Conservation (phyloP, 2,329 filamentous ascomycete species). For the Paracamarosporium sp. region DNA sequence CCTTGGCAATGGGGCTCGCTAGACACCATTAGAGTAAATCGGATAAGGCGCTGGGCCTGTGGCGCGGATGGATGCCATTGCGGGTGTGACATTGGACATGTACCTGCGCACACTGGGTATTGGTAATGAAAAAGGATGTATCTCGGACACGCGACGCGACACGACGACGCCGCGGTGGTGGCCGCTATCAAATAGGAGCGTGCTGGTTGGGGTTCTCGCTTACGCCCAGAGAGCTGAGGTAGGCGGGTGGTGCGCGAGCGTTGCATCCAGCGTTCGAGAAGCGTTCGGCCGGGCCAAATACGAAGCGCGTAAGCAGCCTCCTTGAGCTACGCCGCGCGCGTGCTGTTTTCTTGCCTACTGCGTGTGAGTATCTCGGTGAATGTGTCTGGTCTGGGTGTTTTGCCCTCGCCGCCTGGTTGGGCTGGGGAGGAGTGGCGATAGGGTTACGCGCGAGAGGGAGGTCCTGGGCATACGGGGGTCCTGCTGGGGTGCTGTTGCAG, state of each 20-base stretch:
- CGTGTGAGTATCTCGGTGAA: neutral
- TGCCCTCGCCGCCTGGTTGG: too few species aligned
- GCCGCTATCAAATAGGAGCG: neutral
- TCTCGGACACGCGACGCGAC: too few species aligned
- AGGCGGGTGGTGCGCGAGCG: neutral
- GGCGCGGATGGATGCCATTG: too few species aligned
- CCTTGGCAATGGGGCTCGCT: neutral
- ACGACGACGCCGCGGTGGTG: neutral
- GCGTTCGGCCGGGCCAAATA: neutral
- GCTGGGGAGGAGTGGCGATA: neutral
- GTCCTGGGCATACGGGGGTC: too few species aligned
- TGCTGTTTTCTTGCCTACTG: neutral
- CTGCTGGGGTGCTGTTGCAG: too few species aligned
- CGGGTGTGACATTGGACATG: too few species aligned
- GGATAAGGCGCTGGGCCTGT: neutral
- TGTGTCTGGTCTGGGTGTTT: neutral
- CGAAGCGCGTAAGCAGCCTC: slow-evolving; percentile 3
- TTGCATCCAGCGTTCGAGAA: slow-evolving; percentile 2
- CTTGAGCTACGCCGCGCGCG: neutral
- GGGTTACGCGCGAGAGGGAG: too few species aligned
- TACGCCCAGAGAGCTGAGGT: slow-evolving; percentile 1
- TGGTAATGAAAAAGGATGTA: too few species aligned
- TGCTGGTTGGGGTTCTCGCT: neutral
- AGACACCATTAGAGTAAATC: neutral
- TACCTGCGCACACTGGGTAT: too few species aligned